Evolutionary conservation across 257 asterid genomes (phyloP), one percentile per base, ranked within the genome.

Genomic region (Gardenia jasminoides): DNA sequence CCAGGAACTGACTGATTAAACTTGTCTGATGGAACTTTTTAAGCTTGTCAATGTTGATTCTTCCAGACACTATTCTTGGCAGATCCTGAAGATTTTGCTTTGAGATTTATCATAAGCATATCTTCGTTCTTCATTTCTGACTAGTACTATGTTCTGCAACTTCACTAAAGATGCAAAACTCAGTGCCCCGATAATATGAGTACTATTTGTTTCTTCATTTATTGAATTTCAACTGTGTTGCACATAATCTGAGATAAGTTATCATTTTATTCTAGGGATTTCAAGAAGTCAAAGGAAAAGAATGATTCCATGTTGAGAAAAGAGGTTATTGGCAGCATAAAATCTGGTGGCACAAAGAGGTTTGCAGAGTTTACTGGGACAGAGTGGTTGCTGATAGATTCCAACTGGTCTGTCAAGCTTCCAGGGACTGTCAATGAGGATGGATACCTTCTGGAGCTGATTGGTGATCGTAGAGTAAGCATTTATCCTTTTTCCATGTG

Each of bases 391-490:
- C 59, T 96, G 67, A 85, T 86, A 62, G 88, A 89, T 83, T 87
- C 97, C 44, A 88, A 82, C 36, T 96, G 99, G 96, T 91, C 94
- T 82, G 62, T 93, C 79, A 83, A 81, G 84, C 80, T 90, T 81
- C 97, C 89, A 58, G 76, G 79, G 73, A 43, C 79, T 47, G 76
- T 79, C 28, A 78, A 83, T 75, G 86, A 86, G 46, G 98, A 93
- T 17, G 90, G 90, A 71, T 89, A 85, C 85, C 80, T 96, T 86
- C 78, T 92, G 69, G 96, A 93, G 93, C 83, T 96, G 67, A 81
- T 79, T 65, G 98, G 97, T 80, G 90, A 90, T 67, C 88, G 75
- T 52, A 88, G 82, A 64, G 99, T 96, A 88, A 92, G 98, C 78
- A 24, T 77, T 77, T 56, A 44, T 48, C 70, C 62, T 43, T 59